Base-by-base conservation (phyloP, 2,329 filamentous ascomycete species). In the Botryosphaeria dothidea region DNA sequence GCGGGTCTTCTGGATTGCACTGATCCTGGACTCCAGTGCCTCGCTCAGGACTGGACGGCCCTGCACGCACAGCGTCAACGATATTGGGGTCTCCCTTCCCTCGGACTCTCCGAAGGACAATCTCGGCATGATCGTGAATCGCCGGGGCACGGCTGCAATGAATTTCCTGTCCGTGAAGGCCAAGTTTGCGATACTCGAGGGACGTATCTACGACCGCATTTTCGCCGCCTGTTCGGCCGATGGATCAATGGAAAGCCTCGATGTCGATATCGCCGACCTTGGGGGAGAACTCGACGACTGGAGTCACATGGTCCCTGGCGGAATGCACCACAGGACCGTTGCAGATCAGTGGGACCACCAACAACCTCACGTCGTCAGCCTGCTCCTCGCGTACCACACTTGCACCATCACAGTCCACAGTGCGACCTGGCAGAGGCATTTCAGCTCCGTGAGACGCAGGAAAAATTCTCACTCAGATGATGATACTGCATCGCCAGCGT, bases 381-480 rank as follows among this genome's bases (percentile, higher is more conserved):
- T 60, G n/a, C 25, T 60, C 1, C 56, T 60, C 17, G 38, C 56
- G 11, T 60, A 46, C n/a, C 38, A 60, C n/a, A 60, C 38, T 17
- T 46, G 41, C n/a, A n/a, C 34, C 27, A 31, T 60, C 25, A 60
- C 41, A 0, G 56, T 60, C 4, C 41, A 46, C 27, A 60, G 56
- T 8, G 56, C 56, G 25, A 46, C 56, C 7, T 60, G 56, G 56
- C 56, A 60, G 8, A 38, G 56, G 41, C 56, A 60, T n/a, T 60
- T 60, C 27, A 31, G 17, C 7, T 34, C 38, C 4, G 1, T 60
- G n/a, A 29, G 56, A 27, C 13, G 21, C 17, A 60, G 11, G 17
- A 45, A 38, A 23, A 21, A 6, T 15, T 17, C 38, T 8, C 17
- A 15, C 9, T 5, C 15, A 1, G 9, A 19, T 15, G 15, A 4